A percentile compares a stretch with the other conserved stretches of the same genome.
Conservation (phyloP, 176 grass and related monocot genomes). For the Pharus latifolius region DNA sequence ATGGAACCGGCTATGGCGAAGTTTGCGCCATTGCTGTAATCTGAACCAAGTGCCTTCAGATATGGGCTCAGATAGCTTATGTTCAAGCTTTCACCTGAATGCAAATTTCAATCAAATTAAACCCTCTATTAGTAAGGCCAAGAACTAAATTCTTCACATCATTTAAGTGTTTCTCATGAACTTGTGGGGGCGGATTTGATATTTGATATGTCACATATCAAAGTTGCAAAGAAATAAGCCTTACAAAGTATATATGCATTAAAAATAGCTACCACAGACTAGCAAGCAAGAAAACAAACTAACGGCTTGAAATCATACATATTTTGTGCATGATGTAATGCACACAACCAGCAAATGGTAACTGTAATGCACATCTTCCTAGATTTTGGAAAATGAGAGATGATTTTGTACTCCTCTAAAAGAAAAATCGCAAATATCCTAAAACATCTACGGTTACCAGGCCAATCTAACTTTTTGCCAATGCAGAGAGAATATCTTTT, state of each 20-base stretch:
- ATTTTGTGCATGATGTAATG: no score
- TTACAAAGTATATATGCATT: background rate
- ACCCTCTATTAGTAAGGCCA: conserved; percentile 11
- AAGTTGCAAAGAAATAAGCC: background rate
- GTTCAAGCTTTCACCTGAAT: conserved; percentile 71
- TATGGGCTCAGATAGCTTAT: conserved; percentile 74
- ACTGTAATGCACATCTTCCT: no score
- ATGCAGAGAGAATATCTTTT: no score
- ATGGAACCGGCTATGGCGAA: conserved; percentile 58
- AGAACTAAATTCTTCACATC: background rate
- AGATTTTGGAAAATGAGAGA: no score
- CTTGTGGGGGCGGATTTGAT: background rate
- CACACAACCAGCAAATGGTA: no score
- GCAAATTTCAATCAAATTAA: background rate
- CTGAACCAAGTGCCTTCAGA: conserved; percentile 55
- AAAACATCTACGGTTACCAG: no score
- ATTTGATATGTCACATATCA: background rate
- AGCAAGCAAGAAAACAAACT: no score
- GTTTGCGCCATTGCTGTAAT: conserved; percentile 79
- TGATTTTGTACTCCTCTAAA: no score
- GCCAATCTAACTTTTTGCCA: no score
- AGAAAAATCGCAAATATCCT: no score
- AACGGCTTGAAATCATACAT: no score
- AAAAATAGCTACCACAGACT: no score
- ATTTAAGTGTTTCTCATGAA: background rate